Conservation (phyloP, 1,284 basidiomycete genomes). For the Puccinia coronata region DNA sequence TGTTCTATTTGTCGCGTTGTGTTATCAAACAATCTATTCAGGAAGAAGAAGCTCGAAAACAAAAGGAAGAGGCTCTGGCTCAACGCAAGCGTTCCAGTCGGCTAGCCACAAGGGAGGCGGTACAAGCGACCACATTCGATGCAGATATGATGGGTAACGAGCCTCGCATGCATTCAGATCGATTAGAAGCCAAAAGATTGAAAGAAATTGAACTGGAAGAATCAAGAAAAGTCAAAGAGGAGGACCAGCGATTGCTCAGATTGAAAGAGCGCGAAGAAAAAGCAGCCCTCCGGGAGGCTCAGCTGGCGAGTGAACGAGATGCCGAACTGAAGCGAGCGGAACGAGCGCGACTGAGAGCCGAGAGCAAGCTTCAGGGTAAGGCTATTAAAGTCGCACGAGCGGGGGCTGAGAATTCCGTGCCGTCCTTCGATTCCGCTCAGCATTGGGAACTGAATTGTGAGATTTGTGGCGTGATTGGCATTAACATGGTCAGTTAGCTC, state of each 20-base stretch:
- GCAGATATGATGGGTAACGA: background rate
- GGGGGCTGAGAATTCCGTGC: conserved; percentile 35
- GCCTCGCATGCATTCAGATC: conserved; percentile 41
- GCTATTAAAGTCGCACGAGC: conserved; percentile 32
- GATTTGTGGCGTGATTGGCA: conserved; percentile 39
- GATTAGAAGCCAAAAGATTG: conserved; percentile 42
- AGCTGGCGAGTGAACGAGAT: conserved; percentile 16
- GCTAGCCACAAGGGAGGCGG: conserved; percentile 36
- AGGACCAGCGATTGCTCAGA: conserved; percentile 43
- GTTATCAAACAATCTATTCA: background rate
- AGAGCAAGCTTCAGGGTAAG: conserved; percentile 33
- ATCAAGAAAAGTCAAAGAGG: conserved; percentile 29
- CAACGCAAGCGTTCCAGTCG: conserved; percentile 40
- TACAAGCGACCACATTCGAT: conserved; percentile 9
- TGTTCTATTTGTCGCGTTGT: background rate
- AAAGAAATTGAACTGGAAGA: conserved; percentile 30
- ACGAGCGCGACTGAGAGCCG: conserved; percentile 34
- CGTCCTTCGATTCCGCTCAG: conserved; percentile 10
- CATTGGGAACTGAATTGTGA: conserved; percentile 47
- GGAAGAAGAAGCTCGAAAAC: conserved; percentile 32
- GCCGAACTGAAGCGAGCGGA: conserved; percentile 37
- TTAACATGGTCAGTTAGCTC: conserved; percentile 36
- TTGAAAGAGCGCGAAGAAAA: conserved; percentile 33
- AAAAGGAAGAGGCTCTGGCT: conserved; percentile 42
- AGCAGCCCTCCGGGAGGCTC: conserved; percentile 35